Base-by-base conservation (phyloP, 108 stramenopile genomes). In the Schizochytrium sp. region DNA sequence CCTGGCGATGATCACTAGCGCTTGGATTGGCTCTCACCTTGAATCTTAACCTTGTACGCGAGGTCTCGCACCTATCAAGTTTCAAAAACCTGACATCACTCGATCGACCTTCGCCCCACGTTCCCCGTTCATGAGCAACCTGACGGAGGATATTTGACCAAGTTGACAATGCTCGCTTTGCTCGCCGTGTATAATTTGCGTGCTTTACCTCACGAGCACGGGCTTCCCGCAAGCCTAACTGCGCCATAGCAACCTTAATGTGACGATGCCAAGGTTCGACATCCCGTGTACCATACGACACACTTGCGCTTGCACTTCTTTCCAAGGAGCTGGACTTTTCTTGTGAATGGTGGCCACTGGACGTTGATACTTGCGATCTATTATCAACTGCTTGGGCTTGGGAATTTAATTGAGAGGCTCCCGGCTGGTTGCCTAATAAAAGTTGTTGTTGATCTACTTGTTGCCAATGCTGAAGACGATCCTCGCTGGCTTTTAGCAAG, bases 111-210 rank as follows among this genome's bases (percentile, higher is more conserved):
- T 83, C 76, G 50, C 76, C 76, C 76, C 76, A 83, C 15, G 76
- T 83, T 5, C 76, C 76, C 28, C 76, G 10, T 2, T 83, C 76
- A 40, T 83, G 76, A 47, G 76, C 53, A n/a, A 83, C 76, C n/a
- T 83, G 76, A 8, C 53, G 47, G 10, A 83, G 53, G 8, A 83
- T 53, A n/a, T 10, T 55, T 5, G 47, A 55, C 76, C 76, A 83
- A 38, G 64, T 69, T 15, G 64, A 12, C 12, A 69, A 44, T 7
- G 64, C 64, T 1, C 44, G 64, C 15, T 69, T 69, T 44, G 40
- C 64, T 5, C 64, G 64, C 64, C 42, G 10, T 15, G 40, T 69
- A 8, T 10, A 7, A 38, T 44, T 69, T 38, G 28, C 64, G 28
- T 44, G 40, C 28, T 69, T 69, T 44, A 44, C 44, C 15, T 7